Percentiles rank a stretch among this genome's conserved stretches.
phyloP scores from a whole-genome alignment of 1,139 yeast genomes.

The Taphrina populina region DNA sequence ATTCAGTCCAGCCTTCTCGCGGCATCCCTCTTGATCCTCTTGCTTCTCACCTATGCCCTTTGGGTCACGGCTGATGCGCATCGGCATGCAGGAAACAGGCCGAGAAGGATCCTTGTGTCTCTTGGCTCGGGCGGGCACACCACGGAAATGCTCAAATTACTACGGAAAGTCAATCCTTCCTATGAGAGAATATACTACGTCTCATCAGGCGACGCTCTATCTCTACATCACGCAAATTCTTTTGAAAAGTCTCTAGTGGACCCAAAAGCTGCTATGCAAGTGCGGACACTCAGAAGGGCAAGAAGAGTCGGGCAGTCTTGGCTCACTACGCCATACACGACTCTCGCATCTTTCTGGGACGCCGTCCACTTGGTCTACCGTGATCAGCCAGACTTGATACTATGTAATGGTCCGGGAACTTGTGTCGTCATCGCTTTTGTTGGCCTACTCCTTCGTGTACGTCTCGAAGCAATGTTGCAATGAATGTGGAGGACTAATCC shows the following conservation, averaged over 20 bases:
- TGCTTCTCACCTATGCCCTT: too few species aligned
- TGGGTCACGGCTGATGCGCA: too few species aligned
- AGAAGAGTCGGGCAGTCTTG: slow-evolving; percentile 70
- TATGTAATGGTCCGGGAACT: slow-evolving; percentile 94
- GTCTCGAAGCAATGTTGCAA: too few species aligned
- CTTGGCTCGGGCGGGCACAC: slow-evolving; percentile 38
- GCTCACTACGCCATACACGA: slow-evolving; percentile 55
- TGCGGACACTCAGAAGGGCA: slow-evolving; percentile 62
- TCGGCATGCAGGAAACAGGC: too few species aligned
- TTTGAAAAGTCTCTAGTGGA: slow-evolving; percentile 7
- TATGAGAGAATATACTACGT: slow-evolving; percentile 32
- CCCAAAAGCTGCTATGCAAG: neutral
- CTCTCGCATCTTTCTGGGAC: slow-evolving; percentile 45
- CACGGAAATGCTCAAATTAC: slow-evolving; percentile 35
- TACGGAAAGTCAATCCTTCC: slow-evolving; percentile 20
- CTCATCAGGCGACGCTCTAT: slow-evolving; percentile 36
- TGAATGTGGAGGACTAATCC: too few species aligned
- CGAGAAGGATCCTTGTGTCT: slow-evolving; percentile 15
- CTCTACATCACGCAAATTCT: slow-evolving; percentile 22
- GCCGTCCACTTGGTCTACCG: slow-evolving; percentile 43
- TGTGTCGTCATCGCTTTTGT: slow-evolving; percentile 70
- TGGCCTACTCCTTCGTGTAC: slow-evolving; percentile 40
- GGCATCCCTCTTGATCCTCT: neutral
- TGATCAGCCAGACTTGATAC: slow-evolving; percentile 47
- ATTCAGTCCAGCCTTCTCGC: neutral